Evolutionary conservation across 2,329 filamentous ascomycete genomes (phyloP), one percentile per base, ranked within the genome.

Genomic region (Cladosporium sp.): DNA sequence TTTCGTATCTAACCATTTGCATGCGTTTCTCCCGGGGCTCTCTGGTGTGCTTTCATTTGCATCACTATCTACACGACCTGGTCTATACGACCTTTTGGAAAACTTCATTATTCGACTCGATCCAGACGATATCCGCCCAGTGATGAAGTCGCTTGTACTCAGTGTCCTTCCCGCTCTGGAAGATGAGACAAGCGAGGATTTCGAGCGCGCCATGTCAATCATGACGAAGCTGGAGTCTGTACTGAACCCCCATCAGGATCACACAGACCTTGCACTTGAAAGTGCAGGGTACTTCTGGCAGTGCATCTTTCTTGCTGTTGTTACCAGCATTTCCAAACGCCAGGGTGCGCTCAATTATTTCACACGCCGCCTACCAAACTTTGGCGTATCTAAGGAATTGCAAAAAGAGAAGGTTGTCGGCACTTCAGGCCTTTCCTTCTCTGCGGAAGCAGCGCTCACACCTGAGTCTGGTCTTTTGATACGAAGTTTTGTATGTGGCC

Each of bases 181-280:
- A 77, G 95, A 99, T 70, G 95, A 98, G 77, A 96, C 92, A 10
- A 96, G 93, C 70, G 95, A 99, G 75, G 96, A 99, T 75, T 99
- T 98, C 77, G 94, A 98, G 68, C 86, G 91, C 63, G 96, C 93
- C 1, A 77, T 97, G 65, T 86, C 85, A 66, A 86, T 97, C 11
- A 77, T 98, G 56, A 90, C 95, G 71, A 88, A 86, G 65, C 88
- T 98, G 76, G 92, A 93, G 73, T 23, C 23, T 14, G 79, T 84
- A 66, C 85, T 86, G 57, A 86, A 93, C 72, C 88, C 65, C 80
- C 28, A 29, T 10, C 50, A 46, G 31, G 16, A 63, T 1, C 23
- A 59, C 60, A 0, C 69, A 86, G 79, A 58, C 1, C 40, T 37
- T 14, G 28, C 49, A 5, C 31, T 46, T n/a, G 77, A 86, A 81